Evolutionary conservation across 257 asterid species (phyloP).

Genomic region (Haberlea rhodopensis): DNA sequence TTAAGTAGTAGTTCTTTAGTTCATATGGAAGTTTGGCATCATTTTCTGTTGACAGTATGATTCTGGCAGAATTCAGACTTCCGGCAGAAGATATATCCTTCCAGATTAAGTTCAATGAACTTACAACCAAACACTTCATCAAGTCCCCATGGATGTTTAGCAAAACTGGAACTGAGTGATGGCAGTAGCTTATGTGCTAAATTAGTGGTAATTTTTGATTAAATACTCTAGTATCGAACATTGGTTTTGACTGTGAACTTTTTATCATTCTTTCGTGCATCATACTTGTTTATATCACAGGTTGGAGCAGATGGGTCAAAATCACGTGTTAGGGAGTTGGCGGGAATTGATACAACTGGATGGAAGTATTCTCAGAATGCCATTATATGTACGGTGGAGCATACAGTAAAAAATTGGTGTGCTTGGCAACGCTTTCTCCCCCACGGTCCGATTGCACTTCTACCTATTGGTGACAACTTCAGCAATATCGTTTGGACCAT

Average conservation of each 20-base stretch:
- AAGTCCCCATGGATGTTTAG: conserved; percentile 47
- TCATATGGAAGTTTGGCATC: conserved; percentile 10
- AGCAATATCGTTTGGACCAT: conserved; percentile 98
- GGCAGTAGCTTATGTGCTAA: conserved; percentile 72
- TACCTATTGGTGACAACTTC: conserved; percentile 77
- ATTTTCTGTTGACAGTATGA: conserved; percentile 11
- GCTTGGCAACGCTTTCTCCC: conserved; percentile 96
- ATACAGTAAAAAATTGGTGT: conserved; percentile 51
- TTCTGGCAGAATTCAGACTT: conserved; percentile 52
- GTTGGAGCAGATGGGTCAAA: conserved; percentile 98
- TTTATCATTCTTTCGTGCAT: conserved; percentile 3
- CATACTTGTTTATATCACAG: conserved; percentile 32
- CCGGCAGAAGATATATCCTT: conserved; percentile 62
- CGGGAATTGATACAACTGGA: conserved; percentile 85
- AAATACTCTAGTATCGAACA: background rate
- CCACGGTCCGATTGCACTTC: conserved; percentile 88
- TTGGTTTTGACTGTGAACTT: conserved; percentile 7
- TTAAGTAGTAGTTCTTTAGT: background rate
- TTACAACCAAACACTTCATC: conserved; percentile 45
- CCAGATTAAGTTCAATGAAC: conserved; percentile 67
- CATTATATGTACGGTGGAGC: conserved; percentile 84
- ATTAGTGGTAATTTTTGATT: conserved; percentile 64
- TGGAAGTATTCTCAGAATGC: conserved; percentile 95
- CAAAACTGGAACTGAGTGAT: conserved; percentile 69
- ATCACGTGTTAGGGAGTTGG: conserved; percentile 81